Conservation (phyloP, 805 yeast species). For the Ogataea thermomethanolica region DNA sequence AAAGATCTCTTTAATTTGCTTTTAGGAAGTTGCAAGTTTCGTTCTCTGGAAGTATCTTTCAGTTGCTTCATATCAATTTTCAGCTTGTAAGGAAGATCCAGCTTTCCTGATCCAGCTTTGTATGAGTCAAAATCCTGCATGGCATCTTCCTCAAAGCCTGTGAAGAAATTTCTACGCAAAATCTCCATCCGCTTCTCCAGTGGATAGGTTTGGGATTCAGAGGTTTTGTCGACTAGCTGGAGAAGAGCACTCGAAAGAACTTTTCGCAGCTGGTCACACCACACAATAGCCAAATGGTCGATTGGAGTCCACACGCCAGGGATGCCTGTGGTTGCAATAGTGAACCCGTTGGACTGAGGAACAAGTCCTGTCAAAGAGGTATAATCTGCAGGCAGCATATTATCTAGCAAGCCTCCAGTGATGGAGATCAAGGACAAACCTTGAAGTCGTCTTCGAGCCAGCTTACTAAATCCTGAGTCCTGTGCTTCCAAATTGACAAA, state of each 20-base stretch:
- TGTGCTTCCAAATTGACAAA: conserved; percentile 30
- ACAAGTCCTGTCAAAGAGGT: conserved; percentile 68
- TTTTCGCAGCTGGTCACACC: conserved; percentile 88
- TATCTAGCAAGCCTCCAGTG: conserved; percentile 83
- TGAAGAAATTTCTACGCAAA: conserved; percentile 43
- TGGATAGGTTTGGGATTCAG: conserved; percentile 48
- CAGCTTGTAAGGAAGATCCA: conserved; percentile 21
- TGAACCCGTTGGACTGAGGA: conserved; percentile 74
- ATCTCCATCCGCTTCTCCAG: conserved; percentile 55
- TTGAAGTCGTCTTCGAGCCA: conserved; percentile 46
- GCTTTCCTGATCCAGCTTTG: conserved; percentile 17
- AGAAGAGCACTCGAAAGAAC: conserved; percentile 57
- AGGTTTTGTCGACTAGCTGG: conserved; percentile 50
- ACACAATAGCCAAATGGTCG: conserved; percentile 91
- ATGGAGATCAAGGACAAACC: conserved; percentile 75
- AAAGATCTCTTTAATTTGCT: conserved; percentile 16
- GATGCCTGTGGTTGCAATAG: conserved; percentile 79
- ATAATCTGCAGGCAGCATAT: conserved; percentile 85
- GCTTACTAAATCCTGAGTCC: conserved; percentile 13
- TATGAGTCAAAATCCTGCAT: conserved; percentile 28
- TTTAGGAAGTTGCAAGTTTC: conserved; percentile 29
- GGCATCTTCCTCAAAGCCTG: conserved; percentile 54
- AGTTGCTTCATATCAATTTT: conserved; percentile 34
- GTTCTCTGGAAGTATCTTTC: conserved; percentile 29
- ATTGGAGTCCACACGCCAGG: conserved; percentile 92